Evolutionary conservation across 1,139 yeast species (phyloP).

Genomic region (Geotrichum candidum): DNA sequence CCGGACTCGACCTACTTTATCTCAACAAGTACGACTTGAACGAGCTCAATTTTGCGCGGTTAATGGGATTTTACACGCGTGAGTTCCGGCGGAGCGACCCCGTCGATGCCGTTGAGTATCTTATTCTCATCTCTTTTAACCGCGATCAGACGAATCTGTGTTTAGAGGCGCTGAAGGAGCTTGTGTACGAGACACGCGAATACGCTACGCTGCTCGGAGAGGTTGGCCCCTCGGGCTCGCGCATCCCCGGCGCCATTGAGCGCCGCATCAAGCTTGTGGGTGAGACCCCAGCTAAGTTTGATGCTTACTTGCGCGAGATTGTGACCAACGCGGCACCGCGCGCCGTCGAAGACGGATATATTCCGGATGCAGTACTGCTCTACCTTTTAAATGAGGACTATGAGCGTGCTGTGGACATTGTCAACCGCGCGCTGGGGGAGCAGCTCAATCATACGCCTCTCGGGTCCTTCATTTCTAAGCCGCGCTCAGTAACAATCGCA

Average conservation of each 20-base stretch:
- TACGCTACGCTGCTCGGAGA: constrained; percentile 77
- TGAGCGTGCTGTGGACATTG: constrained; percentile 68
- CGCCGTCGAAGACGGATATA: constrained; percentile 90
- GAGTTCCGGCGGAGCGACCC: constrained; percentile 84
- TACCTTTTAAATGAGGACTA: constrained; percentile 88
- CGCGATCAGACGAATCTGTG: constrained; percentile 47
- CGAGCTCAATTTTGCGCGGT: constrained; percentile 33
- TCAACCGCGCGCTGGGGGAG: constrained; percentile 77
- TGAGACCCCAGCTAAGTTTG: constrained; percentile 49
- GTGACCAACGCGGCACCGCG: constrained; percentile 79
- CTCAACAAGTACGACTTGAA: constrained; percentile 25
- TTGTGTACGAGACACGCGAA: constrained; percentile 81
- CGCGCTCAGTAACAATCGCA: constrained; percentile 29
- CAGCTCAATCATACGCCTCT: constrained; percentile 67
- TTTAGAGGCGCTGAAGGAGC: constrained; percentile 76
- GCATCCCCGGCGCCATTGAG: constrained; percentile 82
- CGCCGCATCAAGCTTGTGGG: constrained; percentile 63
- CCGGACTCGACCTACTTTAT: constrained; percentile 26
- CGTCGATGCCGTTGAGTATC: constrained; percentile 81
- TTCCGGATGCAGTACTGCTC: constrained; percentile 75
- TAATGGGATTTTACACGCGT: constrained; percentile 52
- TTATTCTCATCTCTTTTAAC: constrained; percentile 62
- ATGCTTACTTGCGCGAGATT: constrained; percentile 55
- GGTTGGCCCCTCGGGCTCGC: constrained; percentile 65
- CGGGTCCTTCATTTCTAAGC: constrained; percentile 35